phyloP scores from a whole-genome alignment of 2,329 filamentous ascomycete species.

The Exutisphaerella laricina region DNA sequence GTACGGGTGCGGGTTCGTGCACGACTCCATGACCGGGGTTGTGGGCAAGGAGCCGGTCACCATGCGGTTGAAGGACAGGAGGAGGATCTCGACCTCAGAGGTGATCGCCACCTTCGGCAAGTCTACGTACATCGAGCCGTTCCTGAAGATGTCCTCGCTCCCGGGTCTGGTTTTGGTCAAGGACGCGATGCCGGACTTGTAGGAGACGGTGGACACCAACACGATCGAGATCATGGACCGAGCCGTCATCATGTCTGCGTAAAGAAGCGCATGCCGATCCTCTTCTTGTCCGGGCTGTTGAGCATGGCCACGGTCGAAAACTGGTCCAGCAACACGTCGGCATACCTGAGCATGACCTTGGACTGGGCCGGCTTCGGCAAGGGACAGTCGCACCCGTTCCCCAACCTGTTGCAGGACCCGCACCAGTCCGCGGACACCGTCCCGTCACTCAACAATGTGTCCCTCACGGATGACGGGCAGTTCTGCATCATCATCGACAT shows the following conservation, averaged over 20 bases:
- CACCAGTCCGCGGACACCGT: not conserved
- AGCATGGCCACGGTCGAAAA: slow-evolving; percentile 4
- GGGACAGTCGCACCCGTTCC: slow-evolving; percentile 1
- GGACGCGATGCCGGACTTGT: slow-evolving; percentile 3
- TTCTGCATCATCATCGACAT: slow-evolving; percentile 9
- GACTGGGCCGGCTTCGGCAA: slow-evolving; percentile 2
- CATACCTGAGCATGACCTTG: not conserved
- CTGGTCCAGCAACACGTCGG: not conserved
- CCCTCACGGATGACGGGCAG: slow-evolving; percentile 2
- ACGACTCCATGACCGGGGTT: not conserved
- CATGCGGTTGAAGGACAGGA: slow-evolving; percentile 4
- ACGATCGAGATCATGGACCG: slow-evolving; percentile 6
- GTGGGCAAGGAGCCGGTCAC: slow-evolving; percentile 1
- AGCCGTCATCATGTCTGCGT: slow-evolving; percentile 8
- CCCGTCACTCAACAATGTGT: slow-evolving; percentile 2
- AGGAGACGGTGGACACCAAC: slow-evolving; percentile 4
- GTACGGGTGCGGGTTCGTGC: not conserved
- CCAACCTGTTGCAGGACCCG: not conserved
- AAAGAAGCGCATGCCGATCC: slow-evolving; percentile 2
- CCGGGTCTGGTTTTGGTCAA: slow-evolving; percentile 5
- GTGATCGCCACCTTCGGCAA: slow-evolving; percentile 6
- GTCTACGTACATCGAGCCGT: slow-evolving; percentile 4
- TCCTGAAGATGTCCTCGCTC: slow-evolving; percentile 4
- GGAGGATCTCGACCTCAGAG: not conserved
- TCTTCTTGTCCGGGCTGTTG: not conserved